These are phyloP conservation scores for Botrytis fabae DNA, from an alignment of 2,329 filamentous ascomycete species.

Conservation along the genomic window DNA sequence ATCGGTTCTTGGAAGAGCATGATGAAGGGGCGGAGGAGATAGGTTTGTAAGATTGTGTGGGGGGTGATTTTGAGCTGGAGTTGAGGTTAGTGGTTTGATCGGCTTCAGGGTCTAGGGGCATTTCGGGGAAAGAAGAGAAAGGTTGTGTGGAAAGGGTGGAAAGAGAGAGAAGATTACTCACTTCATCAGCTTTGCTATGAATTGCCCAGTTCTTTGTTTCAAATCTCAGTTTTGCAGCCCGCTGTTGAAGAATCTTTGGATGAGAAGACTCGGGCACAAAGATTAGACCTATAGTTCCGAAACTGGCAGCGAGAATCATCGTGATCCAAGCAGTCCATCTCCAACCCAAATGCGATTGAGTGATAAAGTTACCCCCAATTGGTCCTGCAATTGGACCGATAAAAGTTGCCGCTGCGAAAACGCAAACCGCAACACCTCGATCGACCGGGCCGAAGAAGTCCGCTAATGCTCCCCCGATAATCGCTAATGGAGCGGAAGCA, in stretches of 20 bases:
- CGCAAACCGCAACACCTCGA: conserved; percentile 64
- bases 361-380: conserved; percentile 46
- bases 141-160: conserved; percentile 61
- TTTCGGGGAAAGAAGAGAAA: conserved; percentile 68
- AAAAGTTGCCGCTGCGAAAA: conserved; percentile 53
- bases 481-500: conserved; percentile 51
- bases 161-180: conserved; percentile 64
- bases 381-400: conserved; percentile 44
- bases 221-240: conserved; percentile 50
- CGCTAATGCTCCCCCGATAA: conserved; percentile 58
- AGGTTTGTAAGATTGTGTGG: conserved; percentile 46
- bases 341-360: conserved; percentile 52
- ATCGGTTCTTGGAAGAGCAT: conserved; percentile 43
- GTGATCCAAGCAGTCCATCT: conserved; percentile 59
- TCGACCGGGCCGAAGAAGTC: conserved; percentile 62
- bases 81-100: not conserved
- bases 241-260: conserved; percentile 46
- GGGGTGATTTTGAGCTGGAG: conserved; percentile 49
- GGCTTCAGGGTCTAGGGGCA: conserved; percentile 37
- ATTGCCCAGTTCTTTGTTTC: conserved; percentile 44
- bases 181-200: conserved; percentile 39
- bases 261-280: conserved; percentile 18
- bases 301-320: conserved; percentile 48
- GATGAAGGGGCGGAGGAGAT: conserved; percentile 43
- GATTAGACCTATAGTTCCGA: conserved; percentile 36